Conservation (phyloP, 306 rosid species). For the Cicer yamashitae region DNA sequence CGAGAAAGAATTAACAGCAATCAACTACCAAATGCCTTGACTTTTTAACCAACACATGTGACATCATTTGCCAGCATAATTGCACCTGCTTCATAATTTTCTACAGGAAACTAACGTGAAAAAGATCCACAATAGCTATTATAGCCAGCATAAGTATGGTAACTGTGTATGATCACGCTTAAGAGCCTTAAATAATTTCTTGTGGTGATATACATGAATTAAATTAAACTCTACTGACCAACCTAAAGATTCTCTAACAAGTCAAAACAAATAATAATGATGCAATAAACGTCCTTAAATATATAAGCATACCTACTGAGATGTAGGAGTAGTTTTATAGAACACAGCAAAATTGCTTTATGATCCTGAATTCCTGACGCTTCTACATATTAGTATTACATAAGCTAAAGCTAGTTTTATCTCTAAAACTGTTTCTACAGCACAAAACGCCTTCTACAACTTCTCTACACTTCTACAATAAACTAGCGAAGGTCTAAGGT, state of each 20-base stretch:
- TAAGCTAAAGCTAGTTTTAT: conserved; percentile 44
- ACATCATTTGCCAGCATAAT: conserved; percentile 32
- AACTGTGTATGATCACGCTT: neutral
- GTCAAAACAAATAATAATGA: conserved; percentile 8
- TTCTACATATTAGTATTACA: conserved; percentile 30
- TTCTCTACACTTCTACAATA: conserved; percentile 43
- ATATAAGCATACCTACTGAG: conserved; percentile 2
- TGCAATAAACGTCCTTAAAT: neutral
- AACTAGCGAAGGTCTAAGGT: conserved; percentile 10
- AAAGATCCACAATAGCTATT: conserved; percentile 17
- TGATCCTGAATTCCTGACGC: conserved; percentile 35
- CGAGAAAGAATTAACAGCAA: conserved; percentile 17
- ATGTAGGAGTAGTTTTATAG: neutral
- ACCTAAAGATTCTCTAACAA: neutral
- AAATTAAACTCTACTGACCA: conserved; percentile 8
- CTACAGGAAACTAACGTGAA: neutral
- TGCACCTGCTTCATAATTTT: neutral
- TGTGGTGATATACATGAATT: neutral
- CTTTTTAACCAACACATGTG: conserved; percentile 39
- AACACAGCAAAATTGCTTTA: conserved; percentile 38
- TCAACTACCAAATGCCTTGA: conserved; percentile 39
- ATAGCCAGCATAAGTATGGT: too few relatives aligned
- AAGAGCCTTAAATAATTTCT: conserved; percentile 5
- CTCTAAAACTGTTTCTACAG: conserved; percentile 50
- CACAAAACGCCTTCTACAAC: conserved; percentile 49